Base-by-base conservation (phyloP, 2,329 filamentous ascomycete genomes). In the Cladosporium halotolerans region DNA sequence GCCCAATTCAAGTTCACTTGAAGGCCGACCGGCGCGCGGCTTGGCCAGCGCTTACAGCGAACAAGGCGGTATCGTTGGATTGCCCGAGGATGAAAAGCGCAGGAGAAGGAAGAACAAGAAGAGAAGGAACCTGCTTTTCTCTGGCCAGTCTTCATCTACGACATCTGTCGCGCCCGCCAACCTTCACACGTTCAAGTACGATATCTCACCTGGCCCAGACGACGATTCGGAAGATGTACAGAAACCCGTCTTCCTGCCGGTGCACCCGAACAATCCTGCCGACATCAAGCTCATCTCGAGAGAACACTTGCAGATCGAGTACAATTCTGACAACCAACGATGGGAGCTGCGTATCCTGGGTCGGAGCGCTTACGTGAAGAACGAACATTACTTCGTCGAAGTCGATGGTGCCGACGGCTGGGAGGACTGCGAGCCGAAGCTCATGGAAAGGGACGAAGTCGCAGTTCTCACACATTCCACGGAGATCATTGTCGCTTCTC, bases 201-300 rank as follows among this genome's bases (percentile, higher is more conserved):
- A 55, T 54, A 56, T 47, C 53, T 14, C 55, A 59, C 45, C 60
- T 54, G 66, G 60, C 54, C 63, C 68, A 65, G 50, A 54, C 23
- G 67, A 72, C 55, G 61, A 68, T 19, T 65, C 66, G 28, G 59
- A 68, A 61, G 59, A 56, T 45, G 56, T 53, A 9, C 45, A 52
- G 43, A 54, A 49, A 54, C 80, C 83, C 52, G 82, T 84, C 3
- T 78, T 88, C 54, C 77, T 90, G 45, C 81, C 82, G 33, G 88
- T 91, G 42, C 87, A 90, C 66, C 87, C 86, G 3, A 82, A 82
- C 0, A 79, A 82, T 56, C 79, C 81, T 2, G 75, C 69, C 55
- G 81, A 79, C 57, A 88, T 86, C 47, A 87, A 86, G 64, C 80
- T 79, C 47, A 90, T 91, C 52, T 91, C 87, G 3, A 77, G 86